phyloP scores from a whole-genome alignment of 495 filamentous ascomycete genomes.

The Hyphodiscus hymeniophilus region DNA sequence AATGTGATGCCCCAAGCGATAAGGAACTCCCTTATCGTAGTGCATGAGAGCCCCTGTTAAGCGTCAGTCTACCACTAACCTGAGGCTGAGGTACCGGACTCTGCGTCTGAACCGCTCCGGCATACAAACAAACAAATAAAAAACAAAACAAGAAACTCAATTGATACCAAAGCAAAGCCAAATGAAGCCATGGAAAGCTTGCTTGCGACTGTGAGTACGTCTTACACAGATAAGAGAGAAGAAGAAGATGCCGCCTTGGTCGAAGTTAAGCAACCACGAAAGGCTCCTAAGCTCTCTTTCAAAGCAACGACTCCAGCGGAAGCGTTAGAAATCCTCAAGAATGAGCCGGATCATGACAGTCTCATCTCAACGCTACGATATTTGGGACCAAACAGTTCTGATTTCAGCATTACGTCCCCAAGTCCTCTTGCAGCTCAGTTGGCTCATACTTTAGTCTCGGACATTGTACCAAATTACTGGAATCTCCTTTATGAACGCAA shows the following conservation, averaged over 20 bases:
- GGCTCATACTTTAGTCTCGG: conserved; percentile 56
- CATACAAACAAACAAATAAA: no score
- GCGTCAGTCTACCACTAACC: no score
- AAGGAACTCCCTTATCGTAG: no score
- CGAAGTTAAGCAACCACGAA: conserved; percentile 11
- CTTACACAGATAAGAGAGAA: conserved; percentile 26
- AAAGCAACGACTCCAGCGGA: conserved; percentile 34
- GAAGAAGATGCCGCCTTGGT: conserved; percentile 12
- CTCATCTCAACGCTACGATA: conserved; percentile 44
- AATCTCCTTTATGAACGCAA: conserved; percentile 36
- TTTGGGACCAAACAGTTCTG: conserved; percentile 34
- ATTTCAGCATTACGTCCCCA: conserved; percentile 55
- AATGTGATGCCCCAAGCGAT: no score
- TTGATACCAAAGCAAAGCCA: neutral
- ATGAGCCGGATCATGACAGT: conserved; percentile 52
- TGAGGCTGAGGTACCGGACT: no score
- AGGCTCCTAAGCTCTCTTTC: conserved; percentile 23
- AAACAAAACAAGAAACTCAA: no score
- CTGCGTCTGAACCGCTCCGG: no score
- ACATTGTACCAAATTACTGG: conserved; percentile 75
- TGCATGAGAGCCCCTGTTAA: no score
- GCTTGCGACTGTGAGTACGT: conserved; percentile 39
- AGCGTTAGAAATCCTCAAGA: conserved; percentile 53
- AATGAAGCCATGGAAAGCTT: conserved; percentile 38
- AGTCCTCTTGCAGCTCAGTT: conserved; percentile 60